Evolutionary conservation across 352 stramenopile genomes (phyloP), one percentile per base, ranked within the genome.

Genomic region (Globisporangium parvum): DNA sequence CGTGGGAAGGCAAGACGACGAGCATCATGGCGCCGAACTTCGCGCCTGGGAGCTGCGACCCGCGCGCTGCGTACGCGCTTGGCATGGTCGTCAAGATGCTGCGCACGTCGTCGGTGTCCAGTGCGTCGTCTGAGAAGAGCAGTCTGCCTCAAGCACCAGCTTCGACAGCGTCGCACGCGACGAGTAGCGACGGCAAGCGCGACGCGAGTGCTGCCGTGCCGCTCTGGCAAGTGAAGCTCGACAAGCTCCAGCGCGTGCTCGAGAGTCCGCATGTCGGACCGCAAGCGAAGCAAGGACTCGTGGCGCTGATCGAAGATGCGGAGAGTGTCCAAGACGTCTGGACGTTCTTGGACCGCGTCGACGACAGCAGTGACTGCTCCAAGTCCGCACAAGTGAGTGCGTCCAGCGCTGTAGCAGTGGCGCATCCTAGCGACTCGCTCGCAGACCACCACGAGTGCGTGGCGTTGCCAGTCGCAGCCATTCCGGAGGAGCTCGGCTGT

Each of bases 21-120:
- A 41, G 20, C 49, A 39, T 3, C 33, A 63, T 66, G 55, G 48
- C 35, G 55, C 33, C 54, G 44, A 54, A 23, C 55, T 59, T 62
- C n/a, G 37, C 20, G 4, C 47, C 35, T 14, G 23, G 23, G 18
- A 45, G 44, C 49, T 39, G 17, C 41, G 60, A 73, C 45, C 65
- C 67, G 20, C 65, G 62, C 24, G 61, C 62, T 26, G 67, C 67
- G 20, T 79, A 76, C 42, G 67, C 70, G 20, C 48, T 79, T 20
- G 67, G 65, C 14, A 66, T 79, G 62, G 52, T 76, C 39, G 33
- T 51, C 45, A 65, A 62, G 52, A 50, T 65, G 52, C 39, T 58
- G 46, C 55, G 51, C 35, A 45, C 28, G 15, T n/a, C 48, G 37
- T 14, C 53, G 10, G 14, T 9, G 6, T 20, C 41, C 6, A 2